Conservation (phyloP, 2,329 filamentous ascomycete species). For the Didymella pinodella region DNA sequence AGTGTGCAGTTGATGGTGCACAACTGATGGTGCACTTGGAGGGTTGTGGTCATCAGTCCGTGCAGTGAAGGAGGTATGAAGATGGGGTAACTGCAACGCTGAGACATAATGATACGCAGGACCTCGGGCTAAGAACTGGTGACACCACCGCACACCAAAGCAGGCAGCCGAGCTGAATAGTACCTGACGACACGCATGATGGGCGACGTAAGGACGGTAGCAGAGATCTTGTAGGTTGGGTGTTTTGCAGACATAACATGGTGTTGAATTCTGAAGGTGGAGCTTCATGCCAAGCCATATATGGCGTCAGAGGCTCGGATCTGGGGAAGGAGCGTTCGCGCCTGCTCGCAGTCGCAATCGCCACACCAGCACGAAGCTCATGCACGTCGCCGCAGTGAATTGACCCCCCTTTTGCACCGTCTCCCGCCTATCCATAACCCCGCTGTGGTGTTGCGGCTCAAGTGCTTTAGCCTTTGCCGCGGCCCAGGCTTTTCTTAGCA, state of each 20-base stretch:
- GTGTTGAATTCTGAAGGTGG: constrained; percentile 1
- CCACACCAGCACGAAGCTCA: constrained; percentile 11
- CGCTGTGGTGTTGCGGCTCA: constrained; percentile 23
- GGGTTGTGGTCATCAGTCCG: neutral
- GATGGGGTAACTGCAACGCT: neutral
- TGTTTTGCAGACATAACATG: neutral
- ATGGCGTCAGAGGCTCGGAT: constrained; percentile 21
- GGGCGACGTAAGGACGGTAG: neutral
- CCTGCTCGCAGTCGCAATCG: neutral
- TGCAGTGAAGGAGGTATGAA: neutral
- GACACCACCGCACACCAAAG: neutral
- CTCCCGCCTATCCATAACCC: constrained; percentile 7
- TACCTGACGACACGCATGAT: neutral
- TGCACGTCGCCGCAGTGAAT: constrained; percentile 7
- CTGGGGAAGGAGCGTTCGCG: constrained; percentile 6
- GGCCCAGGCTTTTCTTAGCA: constrained; percentile 23
- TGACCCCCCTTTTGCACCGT: neutral
- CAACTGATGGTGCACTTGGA: neutral
- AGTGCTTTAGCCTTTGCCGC: constrained; percentile 17
- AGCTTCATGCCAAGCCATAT: constrained; percentile 2
- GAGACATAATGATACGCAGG: constrained; percentile 3
- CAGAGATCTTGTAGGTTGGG: neutral
- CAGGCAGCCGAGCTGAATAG: neutral
- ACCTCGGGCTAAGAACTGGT: constrained; percentile 7
- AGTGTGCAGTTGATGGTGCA: neutral